Evolutionary conservation across 805 yeast species (phyloP), one percentile per base, ranked within the genome.

Genomic region (Kregervanrija pseudodelftensis): DNA sequence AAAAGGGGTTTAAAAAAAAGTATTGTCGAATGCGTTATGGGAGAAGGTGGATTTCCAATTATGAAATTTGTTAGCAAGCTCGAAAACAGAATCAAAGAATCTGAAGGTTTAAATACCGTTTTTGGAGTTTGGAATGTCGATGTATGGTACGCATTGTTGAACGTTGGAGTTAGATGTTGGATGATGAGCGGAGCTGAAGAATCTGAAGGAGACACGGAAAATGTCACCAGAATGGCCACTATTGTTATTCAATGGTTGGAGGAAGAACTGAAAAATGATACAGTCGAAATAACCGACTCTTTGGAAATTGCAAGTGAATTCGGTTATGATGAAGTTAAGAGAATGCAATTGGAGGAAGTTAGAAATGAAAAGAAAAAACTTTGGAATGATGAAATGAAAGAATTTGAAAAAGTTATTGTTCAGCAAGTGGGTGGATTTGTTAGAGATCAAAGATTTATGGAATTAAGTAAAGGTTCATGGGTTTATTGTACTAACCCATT

Each of bases 391-490:
- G 69, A 72, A 36, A 67, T 79, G 36, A 48, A 52, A 2, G 69
- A 66, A 30, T 82, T 86, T 55, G 74, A 77, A 54, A 60, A 61
- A 3, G 61, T 71, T 30, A 66, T 84, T 45, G 59, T 71, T 10
- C 58, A 63, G 11, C 88, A 87, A 57, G 85, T 82, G 0, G 66
- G 72, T 46, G 82, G 79, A 34, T 85, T 84, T 58, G 88, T 86
- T 12, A 75, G 76, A 46, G 89, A 84, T 58, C 93, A 85, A 64
- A 72, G 91, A 54, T 78, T 82, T 39, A 63, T 84, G 46, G 81
- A 79, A 56, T 64, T 87, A 40, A 78, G 87, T 28, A 79, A 75
- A 55, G 95, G 95, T 1, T 74, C 85, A 2, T 87, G 95, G 95
- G 90, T 84, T 11, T 82, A 70, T 57, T 73, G 81, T 1, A 82